Evolutionary conservation across 306 rosid species (phyloP).

Genomic region (Vigna reflexopilosa): DNA sequence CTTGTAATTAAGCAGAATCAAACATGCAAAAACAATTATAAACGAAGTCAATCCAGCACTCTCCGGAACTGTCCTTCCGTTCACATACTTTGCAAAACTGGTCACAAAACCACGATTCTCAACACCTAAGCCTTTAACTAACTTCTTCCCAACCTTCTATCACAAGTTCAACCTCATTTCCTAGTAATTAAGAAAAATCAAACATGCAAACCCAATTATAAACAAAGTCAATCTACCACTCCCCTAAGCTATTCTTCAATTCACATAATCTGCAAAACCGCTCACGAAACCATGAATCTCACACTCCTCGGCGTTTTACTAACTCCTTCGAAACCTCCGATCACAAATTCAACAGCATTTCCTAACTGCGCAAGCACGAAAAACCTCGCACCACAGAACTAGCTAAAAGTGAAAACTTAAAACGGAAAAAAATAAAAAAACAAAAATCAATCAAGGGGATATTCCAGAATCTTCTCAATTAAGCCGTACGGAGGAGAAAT

Average conservation of each 20-base stretch:
- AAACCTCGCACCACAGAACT: conserved; percentile 23
- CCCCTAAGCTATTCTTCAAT: conserved; percentile 29
- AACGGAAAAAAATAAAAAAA: not conserved
- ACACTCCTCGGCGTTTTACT: conserved; percentile 26
- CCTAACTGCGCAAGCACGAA: not conserved
- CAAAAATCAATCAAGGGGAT: conserved; percentile 4
- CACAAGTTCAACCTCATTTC: conserved; percentile 8
- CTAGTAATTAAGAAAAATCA: not conserved
- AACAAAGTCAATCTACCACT: conserved; percentile 24
- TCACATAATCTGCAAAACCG: conserved; percentile 22
- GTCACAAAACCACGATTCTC: conserved; percentile 27
- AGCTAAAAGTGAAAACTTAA: not conserved
- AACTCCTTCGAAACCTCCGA: conserved; percentile 35
- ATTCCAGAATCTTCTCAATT: conserved; percentile 4
- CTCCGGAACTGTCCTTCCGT: conserved; percentile 24
- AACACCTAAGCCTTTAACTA: conserved; percentile 28
- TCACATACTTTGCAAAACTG: conserved; percentile 21
- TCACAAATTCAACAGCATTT: conserved; percentile 8
- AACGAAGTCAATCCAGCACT: conserved; percentile 25
- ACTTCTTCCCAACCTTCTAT: conserved; percentile 37
- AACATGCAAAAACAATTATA: not conserved
- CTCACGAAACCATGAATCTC: conserved; percentile 27
- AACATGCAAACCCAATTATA: not conserved
- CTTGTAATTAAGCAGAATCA: conserved; percentile 26
- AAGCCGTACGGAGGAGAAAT: not conserved